These are phyloP conservation scores for Echria macrotheca DNA, from an alignment of 495 filamentous ascomycete genomes.

Conservation along the genomic window DNA sequence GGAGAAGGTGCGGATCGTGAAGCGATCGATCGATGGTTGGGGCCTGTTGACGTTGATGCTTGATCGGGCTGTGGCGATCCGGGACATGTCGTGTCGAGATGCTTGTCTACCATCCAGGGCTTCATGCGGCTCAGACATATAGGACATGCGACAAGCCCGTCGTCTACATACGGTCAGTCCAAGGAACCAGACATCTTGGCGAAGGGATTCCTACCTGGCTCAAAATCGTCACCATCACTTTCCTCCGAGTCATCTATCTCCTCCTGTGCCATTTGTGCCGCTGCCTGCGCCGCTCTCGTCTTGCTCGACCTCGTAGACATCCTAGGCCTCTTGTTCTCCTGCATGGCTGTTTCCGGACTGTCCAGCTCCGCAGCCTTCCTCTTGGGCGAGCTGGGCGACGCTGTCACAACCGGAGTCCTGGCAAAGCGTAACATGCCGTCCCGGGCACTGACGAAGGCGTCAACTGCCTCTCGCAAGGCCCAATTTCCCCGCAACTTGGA, in stretches of 20 bases:
- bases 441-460: constrained; percentile 64
- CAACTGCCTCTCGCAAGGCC: constrained; percentile 78
- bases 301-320: constrained; percentile 40
- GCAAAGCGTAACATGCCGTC: constrained; percentile 57
- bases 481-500: constrained; percentile 77
- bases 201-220: constrained; percentile 27
- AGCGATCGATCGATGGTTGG: constrained; percentile 13
- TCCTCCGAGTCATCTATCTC: constrained; percentile 28
- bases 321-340: constrained; percentile 41
- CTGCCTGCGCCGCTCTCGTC: constrained; percentile 29
- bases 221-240: constrained; percentile 18
- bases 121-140: constrained; percentile 77
- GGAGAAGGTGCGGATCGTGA: background rate
- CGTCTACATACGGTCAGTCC: constrained; percentile 51
- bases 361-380: constrained; percentile 48
- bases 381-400: constrained; percentile 32
- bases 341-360: constrained; percentile 22
- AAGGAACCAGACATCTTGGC: too few species aligned
- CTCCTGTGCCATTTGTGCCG: constrained; percentile 29
- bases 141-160: constrained; percentile 77
- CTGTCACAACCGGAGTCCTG: constrained; percentile 26
- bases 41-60: constrained; percentile 22
- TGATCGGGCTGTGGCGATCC: constrained; percentile 28
- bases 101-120: constrained; percentile 60
- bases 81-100: constrained; percentile 63